A percentile compares a stretch with the other conserved stretches of the same genome.
These are phyloP conservation scores for Wickerhamomyces sp. DNA, from an alignment of 1,139 yeast species.

Conservation along the genomic window DNA sequence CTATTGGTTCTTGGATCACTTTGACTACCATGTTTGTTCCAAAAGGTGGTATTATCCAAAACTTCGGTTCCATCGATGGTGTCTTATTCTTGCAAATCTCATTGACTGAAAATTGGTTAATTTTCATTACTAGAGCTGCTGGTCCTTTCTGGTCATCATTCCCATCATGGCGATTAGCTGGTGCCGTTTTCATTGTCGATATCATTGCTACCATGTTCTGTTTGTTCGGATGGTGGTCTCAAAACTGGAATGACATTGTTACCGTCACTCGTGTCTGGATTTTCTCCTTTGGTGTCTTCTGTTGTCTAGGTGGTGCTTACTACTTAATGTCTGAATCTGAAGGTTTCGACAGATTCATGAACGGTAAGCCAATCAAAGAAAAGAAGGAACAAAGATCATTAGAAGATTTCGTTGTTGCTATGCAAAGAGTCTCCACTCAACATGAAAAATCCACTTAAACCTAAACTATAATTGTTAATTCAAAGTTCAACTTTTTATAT, in stretches of 20 bases:
- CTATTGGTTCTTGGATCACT: slow-evolving; percentile 89
- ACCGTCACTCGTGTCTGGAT: slow-evolving; percentile 91
- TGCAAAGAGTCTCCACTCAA: slow-evolving; percentile 98
- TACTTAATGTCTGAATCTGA: slow-evolving; percentile 85
- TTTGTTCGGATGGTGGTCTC: slow-evolving; percentile 97
- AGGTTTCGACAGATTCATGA: slow-evolving; percentile 88
- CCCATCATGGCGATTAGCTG: slow-evolving; percentile 94
- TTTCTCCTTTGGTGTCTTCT: slow-evolving; percentile 95
- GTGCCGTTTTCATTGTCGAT: slow-evolving; percentile 88
- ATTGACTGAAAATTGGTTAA: slow-evolving; percentile 93
- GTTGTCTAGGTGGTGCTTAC: slow-evolving; percentile 95
- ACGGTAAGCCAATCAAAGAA: slow-evolving; percentile 76
- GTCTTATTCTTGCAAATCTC: slow-evolving; percentile 88
- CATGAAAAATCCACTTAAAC: slow-evolving; percentile 61
- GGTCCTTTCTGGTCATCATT: slow-evolving; percentile 93
- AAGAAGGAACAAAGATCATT: slow-evolving; percentile 64
- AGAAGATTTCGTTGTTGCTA: slow-evolving; percentile 93
- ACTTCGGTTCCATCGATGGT: slow-evolving; percentile 92
- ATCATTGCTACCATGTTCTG: slow-evolving; percentile 86
- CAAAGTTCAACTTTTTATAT: neutral
- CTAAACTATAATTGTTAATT: slow-evolving; percentile 2
- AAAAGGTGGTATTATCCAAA: slow-evolving; percentile 88
- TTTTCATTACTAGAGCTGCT: slow-evolving; percentile 90
- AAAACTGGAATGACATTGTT: slow-evolving; percentile 95
- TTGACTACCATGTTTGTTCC: slow-evolving; percentile 85